phyloP scores from a whole-genome alignment of 352 stramenopile species.

The Phytophthora pseudosyringae region DNA sequence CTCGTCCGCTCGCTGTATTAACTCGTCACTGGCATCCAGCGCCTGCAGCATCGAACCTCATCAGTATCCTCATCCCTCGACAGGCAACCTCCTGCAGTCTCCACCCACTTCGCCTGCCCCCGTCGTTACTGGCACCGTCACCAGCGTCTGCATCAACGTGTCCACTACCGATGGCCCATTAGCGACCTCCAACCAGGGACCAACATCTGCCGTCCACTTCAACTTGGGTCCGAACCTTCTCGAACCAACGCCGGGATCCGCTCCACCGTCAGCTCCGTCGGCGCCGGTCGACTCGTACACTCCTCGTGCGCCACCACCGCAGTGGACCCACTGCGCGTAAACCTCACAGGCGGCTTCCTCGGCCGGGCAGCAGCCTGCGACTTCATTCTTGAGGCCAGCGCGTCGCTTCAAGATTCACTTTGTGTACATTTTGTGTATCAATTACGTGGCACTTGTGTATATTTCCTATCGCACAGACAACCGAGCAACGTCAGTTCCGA shows the following conservation, averaged over 20 bases:
- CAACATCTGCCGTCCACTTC: constrained; percentile 11
- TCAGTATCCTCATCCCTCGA: neutral
- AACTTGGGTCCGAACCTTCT: constrained; percentile 39
- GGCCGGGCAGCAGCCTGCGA: neutral
- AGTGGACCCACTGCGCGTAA: constrained; percentile 2
- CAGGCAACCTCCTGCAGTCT: neutral
- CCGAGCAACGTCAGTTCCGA: neutral
- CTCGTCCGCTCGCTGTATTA: constrained; percentile 48
- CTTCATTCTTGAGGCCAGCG: too few species aligned
- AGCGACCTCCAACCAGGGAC: neutral
- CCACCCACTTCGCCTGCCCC: constrained; percentile 15
- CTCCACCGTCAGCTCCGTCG: constrained; percentile 39
- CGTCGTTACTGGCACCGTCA: constrained; percentile 3
- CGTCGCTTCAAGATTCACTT: constrained; percentile 30
- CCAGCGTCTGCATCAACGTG: constrained; percentile 32
- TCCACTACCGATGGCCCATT: constrained; percentile 24
- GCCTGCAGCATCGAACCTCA: constrained; percentile 27
- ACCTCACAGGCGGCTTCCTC: neutral
- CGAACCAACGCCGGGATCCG: constrained; percentile 51
- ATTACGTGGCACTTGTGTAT: constrained; percentile 4
- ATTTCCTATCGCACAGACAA: neutral
- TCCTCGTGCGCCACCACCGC: neutral
- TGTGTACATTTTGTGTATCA: constrained; percentile 12
- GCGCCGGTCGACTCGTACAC: neutral
- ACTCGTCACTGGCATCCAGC: constrained; percentile 40